Evolutionary conservation across 2,329 filamentous ascomycete species (phyloP).

Genomic region (Colletotrichum salicis): DNA sequence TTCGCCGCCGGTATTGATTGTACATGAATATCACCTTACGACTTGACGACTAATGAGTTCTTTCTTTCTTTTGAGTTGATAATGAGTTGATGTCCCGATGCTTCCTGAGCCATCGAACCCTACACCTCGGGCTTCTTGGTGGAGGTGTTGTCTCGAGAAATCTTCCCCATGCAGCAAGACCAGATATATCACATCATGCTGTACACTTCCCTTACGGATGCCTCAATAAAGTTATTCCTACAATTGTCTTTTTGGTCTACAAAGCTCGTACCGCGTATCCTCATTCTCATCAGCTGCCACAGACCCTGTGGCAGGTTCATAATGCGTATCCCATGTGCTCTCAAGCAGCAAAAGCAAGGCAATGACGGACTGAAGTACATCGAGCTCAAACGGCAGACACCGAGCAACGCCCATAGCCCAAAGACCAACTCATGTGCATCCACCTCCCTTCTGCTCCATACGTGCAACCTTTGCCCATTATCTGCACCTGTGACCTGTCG

Average conservation of each 20-base stretch:
- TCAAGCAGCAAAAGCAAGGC: neutral
- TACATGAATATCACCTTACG: neutral
- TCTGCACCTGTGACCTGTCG: neutral
- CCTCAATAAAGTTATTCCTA: neutral
- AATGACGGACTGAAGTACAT: neutral
- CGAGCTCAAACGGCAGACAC: neutral
- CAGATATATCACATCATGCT: neutral
- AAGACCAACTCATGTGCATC: neutral
- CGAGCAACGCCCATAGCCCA: neutral
- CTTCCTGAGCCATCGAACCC: neutral
- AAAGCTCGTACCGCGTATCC: neutral
- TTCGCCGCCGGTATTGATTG: neutral
- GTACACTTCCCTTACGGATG: neutral
- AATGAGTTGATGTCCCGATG: neutral
- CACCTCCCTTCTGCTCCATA: neutral
- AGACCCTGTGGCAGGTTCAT: neutral
- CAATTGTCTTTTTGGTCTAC: neutral
- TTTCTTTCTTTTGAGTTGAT: neutral
- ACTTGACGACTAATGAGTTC: slow-evolving; percentile 1
- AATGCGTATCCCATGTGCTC: neutral
- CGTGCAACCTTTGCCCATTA: neutral
- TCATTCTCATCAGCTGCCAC: slow-evolving; percentile 1
- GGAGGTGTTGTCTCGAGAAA: neutral
- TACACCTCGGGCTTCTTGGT: neutral
- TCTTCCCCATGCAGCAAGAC: neutral